phyloP scores from a whole-genome alignment of 2,329 filamentous ascomycete species.

The Claviceps monticola region DNA sequence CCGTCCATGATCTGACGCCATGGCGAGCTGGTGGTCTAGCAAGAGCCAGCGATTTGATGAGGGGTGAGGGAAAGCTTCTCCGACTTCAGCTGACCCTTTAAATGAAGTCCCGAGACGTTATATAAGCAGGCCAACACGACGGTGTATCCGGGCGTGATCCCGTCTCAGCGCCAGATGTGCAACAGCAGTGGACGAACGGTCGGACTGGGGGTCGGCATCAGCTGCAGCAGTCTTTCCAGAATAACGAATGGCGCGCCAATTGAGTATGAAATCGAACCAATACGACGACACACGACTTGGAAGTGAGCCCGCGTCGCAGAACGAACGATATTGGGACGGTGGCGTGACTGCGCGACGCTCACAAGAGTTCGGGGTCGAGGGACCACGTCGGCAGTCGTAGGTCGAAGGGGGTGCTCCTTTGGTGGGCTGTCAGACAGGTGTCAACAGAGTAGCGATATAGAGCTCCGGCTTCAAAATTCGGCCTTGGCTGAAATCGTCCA shows the following conservation, averaged over 20 bases:
- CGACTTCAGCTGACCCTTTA: slow-evolving; percentile 10
- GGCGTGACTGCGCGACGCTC: slow-evolving; percentile 15
- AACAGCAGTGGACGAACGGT: slow-evolving; percentile 19
- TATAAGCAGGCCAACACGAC: neutral
- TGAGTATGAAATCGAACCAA: slow-evolving; percentile 10
- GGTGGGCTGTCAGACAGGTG: neutral
- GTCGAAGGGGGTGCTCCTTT: neutral
- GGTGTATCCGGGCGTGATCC: slow-evolving; percentile 1
- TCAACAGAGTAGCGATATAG: neutral
- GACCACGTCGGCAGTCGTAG: slow-evolving; percentile 2
- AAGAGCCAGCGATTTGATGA: neutral
- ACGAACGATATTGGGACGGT: slow-evolving; percentile 10
- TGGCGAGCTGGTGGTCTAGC: slow-evolving; percentile 12
- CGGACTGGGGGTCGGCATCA: slow-evolving; percentile 24
- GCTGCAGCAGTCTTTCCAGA: slow-evolving; percentile 11
- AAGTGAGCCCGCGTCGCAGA: slow-evolving; percentile 10
- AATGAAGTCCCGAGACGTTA: slow-evolving; percentile 2
- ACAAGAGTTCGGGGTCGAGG: slow-evolving; percentile 4
- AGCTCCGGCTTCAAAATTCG: neutral
- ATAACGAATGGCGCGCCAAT: slow-evolving; percentile 14
- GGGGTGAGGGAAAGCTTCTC: neutral
- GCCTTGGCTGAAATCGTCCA: neutral
- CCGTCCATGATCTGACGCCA: slow-evolving; percentile 35
- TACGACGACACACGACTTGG: slow-evolving; percentile 6
- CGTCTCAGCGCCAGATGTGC: slow-evolving; percentile 19